Evolutionary conservation across 2,329 filamentous ascomycete genomes (phyloP), one percentile per base, ranked within the genome.

Genomic region (Aspergillus fischeri): DNA sequence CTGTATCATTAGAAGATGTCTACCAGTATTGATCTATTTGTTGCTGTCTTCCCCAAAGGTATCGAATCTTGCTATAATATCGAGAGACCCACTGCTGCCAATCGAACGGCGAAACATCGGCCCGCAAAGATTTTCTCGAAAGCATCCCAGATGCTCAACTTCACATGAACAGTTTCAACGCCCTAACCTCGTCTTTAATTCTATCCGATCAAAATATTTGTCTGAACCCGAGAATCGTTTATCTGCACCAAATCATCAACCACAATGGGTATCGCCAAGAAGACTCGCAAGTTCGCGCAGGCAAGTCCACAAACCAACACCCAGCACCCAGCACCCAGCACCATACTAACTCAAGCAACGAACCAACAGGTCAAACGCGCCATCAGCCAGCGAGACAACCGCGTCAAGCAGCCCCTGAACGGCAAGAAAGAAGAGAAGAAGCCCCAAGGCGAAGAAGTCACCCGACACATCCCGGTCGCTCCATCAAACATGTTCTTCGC

Each of bases 211-310:
- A 38, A 17, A 14, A 7, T 0, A 38, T 6, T 38, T 17, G 14
- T 8, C 14, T 7, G 14, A 3, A 7, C 14, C 6, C 32, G 32
- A 17, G 7, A 38, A 17, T n/a, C 14, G 11, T 0, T 17, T 1
- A 3, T 7, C 32, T 38, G 5, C 5, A 17, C 2, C 5, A 17
- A 7, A 17, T 17, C 32, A 7, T 38, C 32, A 38, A 1, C 57
- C 62, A 65, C 29, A n/a, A 97, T 97, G 93, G 92, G 92, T 77
- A 85, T 92, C 65, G 85, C 87, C 62, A 96, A 96, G 80, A 91
- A 87, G 74, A 96, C 91, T 53, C 87, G 92, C 79, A 97, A 97
- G 80, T 97, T 96, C 74, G 93, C 86, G 51, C 79, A 83, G 72
- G 84, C 92, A 70, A 95, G 96, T 80, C n/a, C 20, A n/a, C 14